Evolutionary conservation across 2,329 filamentous ascomycete species (phyloP), one percentile per base, ranked within the genome.

Genomic region (Furcasterigmium sp.): DNA sequence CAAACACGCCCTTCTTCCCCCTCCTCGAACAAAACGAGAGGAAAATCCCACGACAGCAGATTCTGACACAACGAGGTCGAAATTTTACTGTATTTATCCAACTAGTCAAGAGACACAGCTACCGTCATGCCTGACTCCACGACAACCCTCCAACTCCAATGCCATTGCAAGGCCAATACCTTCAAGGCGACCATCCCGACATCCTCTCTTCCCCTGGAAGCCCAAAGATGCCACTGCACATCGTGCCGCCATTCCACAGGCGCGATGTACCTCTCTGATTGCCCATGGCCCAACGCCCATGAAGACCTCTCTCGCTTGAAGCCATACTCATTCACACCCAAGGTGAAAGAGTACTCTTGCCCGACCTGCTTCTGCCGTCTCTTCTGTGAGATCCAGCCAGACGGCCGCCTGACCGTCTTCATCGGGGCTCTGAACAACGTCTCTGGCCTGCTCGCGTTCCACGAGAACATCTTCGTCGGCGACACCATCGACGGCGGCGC

Each of bases 401-500:
- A 38, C 8, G 23, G 15, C 17, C 58, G 37, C 10, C 44, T 45
- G 23, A 20, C 11, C 3, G 64, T 69, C 0, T 58, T 67, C 2
- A 68, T 65, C 0, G 72, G 73, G 1, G 51, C 54, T 0, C 49
- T 73, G 26, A 41, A 43, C 0, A 67, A 69, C 34, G 40, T 56
- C 1, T 47, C 52, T 0, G 49, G 53, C 7, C 35, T 74, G 8
- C 40, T 72, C 19, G 48, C 49, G 10, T 57, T 64, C 29, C 48
- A 39, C 1, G 46, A 61, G 2, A 68, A 75, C 43, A 64, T 71
- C 3, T 75, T 67, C 44, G 58, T 77, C 1, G 64, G 56, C 1
- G 73, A 78, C 43, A 79, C 76, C 1, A 21, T 62, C 2, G 76
- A 80, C 51, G 76, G 75, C 3, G 76, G 77, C 0, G 64, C 73